Evolutionary conservation across 2,329 filamentous ascomycete species (phyloP), one percentile per base, ranked within the genome.

Genomic region (Aspergillus quadricinctus): DNA sequence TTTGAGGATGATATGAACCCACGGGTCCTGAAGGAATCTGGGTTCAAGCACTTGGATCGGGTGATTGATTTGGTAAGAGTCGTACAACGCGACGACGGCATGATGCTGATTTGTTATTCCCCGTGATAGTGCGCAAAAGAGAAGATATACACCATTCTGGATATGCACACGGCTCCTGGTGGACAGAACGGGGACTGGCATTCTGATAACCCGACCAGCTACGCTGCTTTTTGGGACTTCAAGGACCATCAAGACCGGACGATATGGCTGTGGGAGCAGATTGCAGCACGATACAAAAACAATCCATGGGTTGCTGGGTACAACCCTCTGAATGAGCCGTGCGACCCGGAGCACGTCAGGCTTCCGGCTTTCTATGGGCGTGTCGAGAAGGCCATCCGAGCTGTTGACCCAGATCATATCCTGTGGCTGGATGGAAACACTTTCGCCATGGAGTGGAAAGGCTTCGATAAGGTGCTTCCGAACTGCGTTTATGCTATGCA

Each of bases 101-200:
- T 17, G 17, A 35, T 28, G 29, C 57, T 49, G 25, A 53, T 14
- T 3, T 23, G 28, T 46, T 45, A 35, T 19, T 27, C 35, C 7
- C n/a, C 17, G 11, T 50, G 31, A 45, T 50, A 72, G 62, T 81
- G 78, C 56, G 76, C 77, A 10, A 71, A 75, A 55, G 64, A 78
- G 29, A 73, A 75, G 3, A 77, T 82, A 48, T 82, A 81, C 59
- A 81, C 76, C 0, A 80, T 80, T 54, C 68, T 82, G 0, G 79
- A 81, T 61, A 72, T 81, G 65, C 79, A 81, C 53, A 72, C 78
- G 10, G 71, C 75, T 0, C 79, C 79, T 3, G 79, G 79, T 11
- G 78, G 78, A 9, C 78, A 81, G 62, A 80, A 80, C 59, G 72
- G 71, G 14, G 79, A 79, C 61, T 81, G 79, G 79, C 79, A 81